Conservation (phyloP, 208 protist species). For the Porcisia hertigi region DNA sequence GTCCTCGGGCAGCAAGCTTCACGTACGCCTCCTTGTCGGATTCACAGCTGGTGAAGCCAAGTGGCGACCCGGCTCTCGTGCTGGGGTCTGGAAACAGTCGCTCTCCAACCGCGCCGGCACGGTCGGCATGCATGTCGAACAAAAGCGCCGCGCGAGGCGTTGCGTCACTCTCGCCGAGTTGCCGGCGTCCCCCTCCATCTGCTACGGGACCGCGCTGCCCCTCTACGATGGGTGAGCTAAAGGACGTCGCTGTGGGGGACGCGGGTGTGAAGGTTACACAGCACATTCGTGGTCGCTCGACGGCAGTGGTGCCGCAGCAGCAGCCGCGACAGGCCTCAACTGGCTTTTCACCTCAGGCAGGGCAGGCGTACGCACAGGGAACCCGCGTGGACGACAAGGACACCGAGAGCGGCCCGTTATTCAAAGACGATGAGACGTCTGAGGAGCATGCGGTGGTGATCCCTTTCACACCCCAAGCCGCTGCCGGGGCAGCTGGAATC, state of each 20-base stretch:
- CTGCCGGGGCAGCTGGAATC: conserved; percentile 21
- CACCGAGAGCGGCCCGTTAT: not conserved
- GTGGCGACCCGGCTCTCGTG: not conserved
- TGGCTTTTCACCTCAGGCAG: not conserved
- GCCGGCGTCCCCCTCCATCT: not conserved
- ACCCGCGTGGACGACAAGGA: not conserved
- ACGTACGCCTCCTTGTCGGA: not conserved
- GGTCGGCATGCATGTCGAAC: not conserved
- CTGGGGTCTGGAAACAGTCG: not conserved
- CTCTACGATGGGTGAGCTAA: not conserved
- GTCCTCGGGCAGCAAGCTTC: conserved; percentile 19
- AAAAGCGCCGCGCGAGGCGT: not conserved
- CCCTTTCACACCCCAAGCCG: conserved; percentile 25
- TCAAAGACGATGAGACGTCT: not conserved
- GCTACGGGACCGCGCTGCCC: not conserved
- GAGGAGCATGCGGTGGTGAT: not conserved
- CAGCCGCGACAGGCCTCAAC: conserved; percentile 1
- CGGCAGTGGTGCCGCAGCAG: conserved; percentile 1
- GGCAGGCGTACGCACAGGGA: not conserved
- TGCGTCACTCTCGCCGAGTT: not conserved
- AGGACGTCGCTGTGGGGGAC: not conserved
- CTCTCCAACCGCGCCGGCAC: not conserved
- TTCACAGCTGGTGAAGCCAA: not conserved
- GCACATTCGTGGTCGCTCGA: not conserved
- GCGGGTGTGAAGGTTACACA: not conserved